These are phyloP conservation scores for Tulasnella sp. DNA, from an alignment of 768 basidiomycete genomes.

Conservation along the genomic window DNA sequence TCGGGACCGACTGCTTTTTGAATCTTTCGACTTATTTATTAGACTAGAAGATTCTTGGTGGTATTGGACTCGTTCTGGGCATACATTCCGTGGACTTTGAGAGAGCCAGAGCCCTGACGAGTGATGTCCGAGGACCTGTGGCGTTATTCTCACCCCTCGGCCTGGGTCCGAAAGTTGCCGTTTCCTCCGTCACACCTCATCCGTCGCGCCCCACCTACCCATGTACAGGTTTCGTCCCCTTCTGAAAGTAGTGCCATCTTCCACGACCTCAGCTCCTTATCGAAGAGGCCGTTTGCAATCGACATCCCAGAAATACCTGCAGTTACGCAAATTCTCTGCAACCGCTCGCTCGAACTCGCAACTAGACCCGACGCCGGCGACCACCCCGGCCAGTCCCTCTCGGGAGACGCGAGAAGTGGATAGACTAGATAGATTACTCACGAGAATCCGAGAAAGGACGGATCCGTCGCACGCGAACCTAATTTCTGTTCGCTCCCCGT, in stretches of 20 bases:
- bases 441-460: not conserved
- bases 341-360: not conserved
- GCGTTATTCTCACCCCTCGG: not conserved
- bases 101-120: too few species aligned
- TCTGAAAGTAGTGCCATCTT: not conserved
- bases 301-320: not conserved
- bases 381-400: not conserved
- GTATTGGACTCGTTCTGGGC: too few species aligned
- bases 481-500: slow-evolving; percentile 43
- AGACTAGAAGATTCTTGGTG: too few species aligned
- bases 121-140: not conserved
- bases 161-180: not conserved
- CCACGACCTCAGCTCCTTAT: not conserved
- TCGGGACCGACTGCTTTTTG: not conserved
- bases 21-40: not conserved
- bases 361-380: not conserved
- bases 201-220: not conserved
- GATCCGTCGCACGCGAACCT: slow-evolving; percentile 16
- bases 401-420: not conserved
- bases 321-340: not conserved
- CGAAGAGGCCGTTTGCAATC: not conserved
- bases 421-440: not conserved
- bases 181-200: not conserved
- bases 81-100: not conserved
- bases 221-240: not conserved